These are phyloP conservation scores for Annulohypoxylon truncatum DNA, from an alignment of 2,329 filamentous ascomycete genomes.

Conservation along the genomic window DNA sequence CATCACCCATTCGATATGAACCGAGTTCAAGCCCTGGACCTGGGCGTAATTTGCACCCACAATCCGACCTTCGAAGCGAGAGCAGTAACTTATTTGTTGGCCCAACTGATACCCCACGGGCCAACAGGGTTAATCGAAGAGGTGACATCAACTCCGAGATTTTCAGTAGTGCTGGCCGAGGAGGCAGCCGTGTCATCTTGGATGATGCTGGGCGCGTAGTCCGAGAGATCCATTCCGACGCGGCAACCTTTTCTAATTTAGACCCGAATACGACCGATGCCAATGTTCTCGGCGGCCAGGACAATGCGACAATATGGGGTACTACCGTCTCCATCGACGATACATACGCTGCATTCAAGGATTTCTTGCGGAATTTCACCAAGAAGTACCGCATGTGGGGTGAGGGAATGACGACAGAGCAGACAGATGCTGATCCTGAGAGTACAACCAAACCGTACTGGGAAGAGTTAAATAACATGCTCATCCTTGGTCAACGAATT, in stretches of 20 bases:
- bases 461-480: constrained; percentile 89
- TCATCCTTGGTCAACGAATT: constrained; percentile 83
- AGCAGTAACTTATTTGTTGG: constrained; percentile 89
- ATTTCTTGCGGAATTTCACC: constrained; percentile 91
- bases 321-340: constrained; percentile 96
- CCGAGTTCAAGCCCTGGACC: constrained; percentile 89
- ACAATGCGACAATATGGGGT: constrained; percentile 91
- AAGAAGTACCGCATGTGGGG: constrained; percentile 93
- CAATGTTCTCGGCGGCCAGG: constrained; percentile 83
- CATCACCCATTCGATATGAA: constrained; percentile 91
- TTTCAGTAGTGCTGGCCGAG: constrained; percentile 65
- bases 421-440: constrained; percentile 75
- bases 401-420: constrained; percentile 83
- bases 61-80: constrained; percentile 81
- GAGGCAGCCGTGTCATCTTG: constrained; percentile 66
- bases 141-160: constrained; percentile 90
- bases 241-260: constrained; percentile 69
- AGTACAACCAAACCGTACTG: constrained; percentile 86
- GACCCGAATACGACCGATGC: constrained; percentile 93
- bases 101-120: constrained; percentile 64
- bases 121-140: constrained; percentile 69
- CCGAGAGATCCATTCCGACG: constrained; percentile 68
- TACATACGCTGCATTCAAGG: constrained; percentile 87
- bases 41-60: constrained; percentile 69
- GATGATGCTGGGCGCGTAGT: constrained; percentile 70